These are phyloP conservation scores for Eremothecium sinecaudum DNA, from an alignment of 1,139 yeast genomes.

Conservation along the genomic window DNA sequence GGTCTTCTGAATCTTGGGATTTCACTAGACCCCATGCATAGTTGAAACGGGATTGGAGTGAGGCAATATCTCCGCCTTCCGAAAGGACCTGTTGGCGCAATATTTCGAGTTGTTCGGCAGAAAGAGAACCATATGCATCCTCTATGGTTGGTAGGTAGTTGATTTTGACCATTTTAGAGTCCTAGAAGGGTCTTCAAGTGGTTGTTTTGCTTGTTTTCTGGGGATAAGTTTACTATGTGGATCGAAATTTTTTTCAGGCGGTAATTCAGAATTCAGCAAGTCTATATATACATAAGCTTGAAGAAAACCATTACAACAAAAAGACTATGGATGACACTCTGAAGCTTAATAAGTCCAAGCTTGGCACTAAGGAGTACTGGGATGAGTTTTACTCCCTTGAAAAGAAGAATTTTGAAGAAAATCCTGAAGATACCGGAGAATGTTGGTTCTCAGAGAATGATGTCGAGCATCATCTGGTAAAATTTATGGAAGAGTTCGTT, in stretches of 20 bases:
- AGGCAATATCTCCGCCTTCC: slow-evolving; percentile 66
- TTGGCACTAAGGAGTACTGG: slow-evolving; percentile 85
- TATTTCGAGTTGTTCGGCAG: slow-evolving; percentile 64
- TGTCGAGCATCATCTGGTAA: slow-evolving; percentile 76
- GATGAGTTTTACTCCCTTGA: slow-evolving; percentile 74
- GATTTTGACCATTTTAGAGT: slow-evolving; percentile 25
- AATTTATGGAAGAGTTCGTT: slow-evolving; percentile 43
- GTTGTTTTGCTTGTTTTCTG: no score
- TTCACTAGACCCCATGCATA: slow-evolving; percentile 95
- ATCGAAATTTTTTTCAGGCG: slow-evolving; percentile 1
- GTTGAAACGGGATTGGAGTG: slow-evolving; percentile 80
- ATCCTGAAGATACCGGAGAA: slow-evolving; percentile 83
- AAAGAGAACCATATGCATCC: slow-evolving; percentile 45
- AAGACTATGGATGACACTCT: slow-evolving; percentile 42
- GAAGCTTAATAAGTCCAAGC: slow-evolving; percentile 54
- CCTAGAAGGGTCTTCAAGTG: no score
- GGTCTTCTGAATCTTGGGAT: slow-evolving; percentile 50
- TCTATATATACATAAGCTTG: no score
- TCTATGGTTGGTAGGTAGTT: slow-evolving; percentile 27
- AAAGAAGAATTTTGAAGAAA: slow-evolving; percentile 55
- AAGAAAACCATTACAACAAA: no score
- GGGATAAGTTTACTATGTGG: neutral
- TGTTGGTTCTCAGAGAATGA: slow-evolving; percentile 93
- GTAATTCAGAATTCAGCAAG: neutral
- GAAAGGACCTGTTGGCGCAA: slow-evolving; percentile 68